Base-by-base conservation (phyloP, 2,329 filamentous ascomycete species). In the Stagonosporopsis cucurbitacearum region DNA sequence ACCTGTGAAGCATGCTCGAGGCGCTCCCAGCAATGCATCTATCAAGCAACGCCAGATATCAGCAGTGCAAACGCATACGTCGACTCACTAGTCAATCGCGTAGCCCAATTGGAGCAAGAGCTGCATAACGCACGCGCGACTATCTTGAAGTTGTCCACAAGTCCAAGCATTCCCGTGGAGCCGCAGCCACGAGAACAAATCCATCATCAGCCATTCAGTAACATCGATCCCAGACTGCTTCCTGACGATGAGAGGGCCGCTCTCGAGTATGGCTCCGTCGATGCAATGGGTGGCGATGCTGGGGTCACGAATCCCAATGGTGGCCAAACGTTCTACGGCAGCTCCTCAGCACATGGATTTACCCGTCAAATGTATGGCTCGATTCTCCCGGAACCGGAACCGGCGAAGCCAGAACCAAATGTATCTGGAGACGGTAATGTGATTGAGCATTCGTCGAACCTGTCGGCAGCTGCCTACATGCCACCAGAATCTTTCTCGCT, bases 251-350 rank as follows among this genome's bases (percentile, higher is more conserved):
- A 25, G n/a, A 28, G 15, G 11, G 20, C 39, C 23, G 9, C 22
- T 11, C 15, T 20, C 26, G 39, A 41, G 20, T 6, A 30, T 6
- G 30, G 50, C 4, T 36, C 40, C 15, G 54, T 57, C 36, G 54
- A 57, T 35, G 54, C 54, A 12, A 57, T 57, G 54, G 54, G 54
- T 15, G 54, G 49, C 8, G 46, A 45, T 40, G 46, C 49, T 13
- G 49, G 44, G 3, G 17, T 23, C 11, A 40, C 15, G 8, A 26
- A 25, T 25, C 32, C 28, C 7, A 28, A 46, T n/a, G 32, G 37
- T 23, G 42, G 43, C 22, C 47, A 48, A 11, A 46, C 43, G 3
- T 57, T 57, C 20, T 57, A 58, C 19, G 56, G 56, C 8, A 54
- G 50, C 47, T 58, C 56, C 12, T 58, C 56, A 25, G 51, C 51